Percentiles rank a stretch among this genome's conserved stretches.
phyloP scores from a whole-genome alignment of 2,329 filamentous ascomycete genomes.

The Chrysoporthe deuterocubensis region DNA sequence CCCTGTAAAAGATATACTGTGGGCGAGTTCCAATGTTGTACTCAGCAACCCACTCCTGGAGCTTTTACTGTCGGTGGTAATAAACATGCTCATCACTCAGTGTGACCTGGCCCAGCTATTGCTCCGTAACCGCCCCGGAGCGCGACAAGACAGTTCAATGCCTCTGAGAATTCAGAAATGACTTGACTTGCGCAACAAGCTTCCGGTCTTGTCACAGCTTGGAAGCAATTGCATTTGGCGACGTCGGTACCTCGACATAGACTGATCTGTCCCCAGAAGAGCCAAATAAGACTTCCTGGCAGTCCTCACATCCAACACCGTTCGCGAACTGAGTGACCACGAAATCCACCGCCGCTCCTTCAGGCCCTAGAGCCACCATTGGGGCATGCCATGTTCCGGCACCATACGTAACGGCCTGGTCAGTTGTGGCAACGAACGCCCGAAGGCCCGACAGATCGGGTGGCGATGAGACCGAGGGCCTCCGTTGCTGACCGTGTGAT shows the following conservation, averaged over 20 bases:
- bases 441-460: conserved; percentile 73
- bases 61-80: not conserved
- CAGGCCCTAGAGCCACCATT: conserved; percentile 80
- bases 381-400: conserved; percentile 95
- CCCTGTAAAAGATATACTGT: not conserved
- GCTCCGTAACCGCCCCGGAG: not conserved
- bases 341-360: conserved; percentile 72
- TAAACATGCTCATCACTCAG: not conserved
- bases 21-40: not conserved
- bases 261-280: conserved; percentile 19
- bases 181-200: not conserved
- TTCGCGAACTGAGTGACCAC: conserved; percentile 89
- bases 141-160: not conserved
- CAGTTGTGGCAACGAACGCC: conserved; percentile 78
- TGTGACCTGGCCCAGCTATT: not conserved
- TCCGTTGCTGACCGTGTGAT: conserved; percentile 5
- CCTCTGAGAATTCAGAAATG: not conserved
- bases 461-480: conserved; percentile 38
- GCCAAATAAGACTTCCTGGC: conserved; percentile 71
- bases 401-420: conserved; percentile 89
- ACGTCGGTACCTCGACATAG: conserved; percentile 14
- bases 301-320: conserved; percentile 81
- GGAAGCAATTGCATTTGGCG: not conserved
- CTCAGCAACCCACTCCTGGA: not conserved
- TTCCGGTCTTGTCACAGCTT: conserved; percentile 1